Percentiles rank a stretch among this genome's conserved stretches.
Conservation (phyloP, 1,139 yeast species). For the Kodamaea plutei region DNA sequence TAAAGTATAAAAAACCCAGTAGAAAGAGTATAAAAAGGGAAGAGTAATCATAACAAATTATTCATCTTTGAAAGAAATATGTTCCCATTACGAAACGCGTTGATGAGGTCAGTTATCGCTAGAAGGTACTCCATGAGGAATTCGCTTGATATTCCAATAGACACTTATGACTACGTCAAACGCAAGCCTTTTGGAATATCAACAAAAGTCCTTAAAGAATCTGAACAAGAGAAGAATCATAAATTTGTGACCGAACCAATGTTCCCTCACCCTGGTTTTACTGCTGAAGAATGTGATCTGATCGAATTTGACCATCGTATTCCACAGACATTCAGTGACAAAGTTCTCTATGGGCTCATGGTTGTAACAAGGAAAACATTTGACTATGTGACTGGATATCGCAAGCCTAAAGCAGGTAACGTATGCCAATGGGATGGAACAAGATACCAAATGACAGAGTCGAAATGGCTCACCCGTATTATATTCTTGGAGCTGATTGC, state of each 20-base stretch:
- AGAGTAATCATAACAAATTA: too few species aligned
- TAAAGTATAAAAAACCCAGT: too few species aligned
- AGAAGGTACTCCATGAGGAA: too few species aligned
- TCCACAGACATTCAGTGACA: slow-evolving; percentile 48
- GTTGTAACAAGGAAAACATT: slow-evolving; percentile 44
- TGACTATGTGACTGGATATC: slow-evolving; percentile 65
- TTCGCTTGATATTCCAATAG: too few species aligned
- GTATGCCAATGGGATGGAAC: slow-evolving; percentile 38
- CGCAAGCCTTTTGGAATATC: too few species aligned
- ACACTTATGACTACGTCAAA: too few species aligned
- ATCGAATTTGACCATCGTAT: slow-evolving; percentile 51
- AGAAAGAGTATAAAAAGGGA: too few species aligned
- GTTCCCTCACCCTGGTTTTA: slow-evolving; percentile 55
- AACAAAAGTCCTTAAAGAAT: slow-evolving; percentile 28
- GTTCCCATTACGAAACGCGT: too few species aligned
- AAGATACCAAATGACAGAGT: slow-evolving; percentile 54
- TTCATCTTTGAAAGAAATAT: too few species aligned
- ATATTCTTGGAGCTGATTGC: slow-evolving; percentile 72
- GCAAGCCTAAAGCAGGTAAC: slow-evolving; percentile 39
- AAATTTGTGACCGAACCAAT: slow-evolving; percentile 40
- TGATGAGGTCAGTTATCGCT: too few species aligned
- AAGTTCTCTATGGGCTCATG: slow-evolving; percentile 48
- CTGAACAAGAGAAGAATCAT: slow-evolving; percentile 21
- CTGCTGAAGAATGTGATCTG: slow-evolving; percentile 42
- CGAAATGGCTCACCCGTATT: slow-evolving; percentile 62